Base-by-base conservation (phyloP, 2,329 filamentous ascomycete genomes). In the Fusarium papillatum region DNA sequence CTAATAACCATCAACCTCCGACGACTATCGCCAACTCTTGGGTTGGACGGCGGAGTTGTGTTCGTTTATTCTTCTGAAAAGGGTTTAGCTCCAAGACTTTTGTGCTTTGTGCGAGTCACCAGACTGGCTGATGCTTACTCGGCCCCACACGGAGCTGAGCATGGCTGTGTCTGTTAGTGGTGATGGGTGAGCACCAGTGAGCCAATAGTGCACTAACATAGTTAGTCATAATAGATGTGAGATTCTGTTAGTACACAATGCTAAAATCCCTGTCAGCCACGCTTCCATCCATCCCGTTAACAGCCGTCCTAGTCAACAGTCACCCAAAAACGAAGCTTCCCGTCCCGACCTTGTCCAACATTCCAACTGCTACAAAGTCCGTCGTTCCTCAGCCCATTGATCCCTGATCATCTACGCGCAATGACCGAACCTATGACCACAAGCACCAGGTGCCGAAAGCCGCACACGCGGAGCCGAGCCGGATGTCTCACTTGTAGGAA, bases 401-500 rank as follows among this genome's bases (percentile, higher is more conserved):
- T 26, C 63, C 63, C 46, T 65, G 48, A 29, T 59, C 10, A 36
- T 24, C 36, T 29, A 41, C 59, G 16, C 13, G 34, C 22, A 29
- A 61, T 41, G 36, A 29, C 24, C 59, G 34, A 43, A 5, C 9
- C 24, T 7, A 60, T 19, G 22, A 66, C 38, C n/a, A 41, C 59
- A 14, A 8, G 17, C 19, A 62, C 59, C 48, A 72, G 74, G 61
- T 62, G 68, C 7, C 77, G 77, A 1, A 76, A 70, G 46, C 70
- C 70, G 50, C 77, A 79, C 59, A 79, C 73, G 7, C 74, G 77
- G 26, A 79, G 77, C 38, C 71, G 69, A 38, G 66, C 57, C 5
- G 77, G 77, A 31, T 79, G 77, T 63, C 57, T 77, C 61, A 76
- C 75, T 0, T 79, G 77, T 39, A 74, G 77, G 26, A 75, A 71